These are phyloP conservation scores for Physaria fendleri DNA, from an alignment of 345 rosid species.

Conservation along the genomic window DNA sequence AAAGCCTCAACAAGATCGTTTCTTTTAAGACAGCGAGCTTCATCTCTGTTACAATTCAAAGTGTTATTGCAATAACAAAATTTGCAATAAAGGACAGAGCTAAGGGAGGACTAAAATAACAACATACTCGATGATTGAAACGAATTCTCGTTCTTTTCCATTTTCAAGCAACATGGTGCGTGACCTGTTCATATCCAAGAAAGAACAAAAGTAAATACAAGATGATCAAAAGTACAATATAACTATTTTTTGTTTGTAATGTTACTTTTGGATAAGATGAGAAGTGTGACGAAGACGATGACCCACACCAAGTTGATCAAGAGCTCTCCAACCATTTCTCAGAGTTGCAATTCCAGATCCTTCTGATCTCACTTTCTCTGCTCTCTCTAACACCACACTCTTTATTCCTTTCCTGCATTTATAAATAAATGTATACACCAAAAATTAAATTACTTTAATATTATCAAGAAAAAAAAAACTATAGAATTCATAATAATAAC, in stretches of 20 bases:
- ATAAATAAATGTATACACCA: neutral
- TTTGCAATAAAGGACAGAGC: neutral
- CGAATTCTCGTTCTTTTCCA: constrained; percentile 19
- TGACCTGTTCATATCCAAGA: neutral
- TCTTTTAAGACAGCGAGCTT: constrained; percentile 28
- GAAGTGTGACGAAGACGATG: constrained; percentile 39
- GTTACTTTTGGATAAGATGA: constrained; percentile 31
- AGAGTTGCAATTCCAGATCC: constrained; percentile 47
- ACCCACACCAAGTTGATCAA: constrained; percentile 49
- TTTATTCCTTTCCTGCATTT: constrained; percentile 48
- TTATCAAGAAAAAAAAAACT: neutral
- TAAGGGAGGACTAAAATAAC: neutral
- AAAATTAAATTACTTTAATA: neutral
- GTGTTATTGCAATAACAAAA: neutral
- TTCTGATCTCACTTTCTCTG: constrained; percentile 37
- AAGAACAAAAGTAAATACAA: neutral
- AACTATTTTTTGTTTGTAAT: too few species aligned
- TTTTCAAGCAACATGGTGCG: constrained; percentile 23
- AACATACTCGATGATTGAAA: constrained; percentile 13
- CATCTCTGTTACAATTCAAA: constrained; percentile 19
- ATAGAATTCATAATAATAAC: too few species aligned
- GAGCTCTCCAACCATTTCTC: constrained; percentile 59
- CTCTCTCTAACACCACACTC: constrained; percentile 51
- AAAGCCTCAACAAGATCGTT: constrained; percentile 31
- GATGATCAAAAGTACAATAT: too few species aligned